These are phyloP conservation scores for Cercophora newfieldiana DNA, from an alignment of 495 filamentous ascomycete species.

Conservation along the genomic window DNA sequence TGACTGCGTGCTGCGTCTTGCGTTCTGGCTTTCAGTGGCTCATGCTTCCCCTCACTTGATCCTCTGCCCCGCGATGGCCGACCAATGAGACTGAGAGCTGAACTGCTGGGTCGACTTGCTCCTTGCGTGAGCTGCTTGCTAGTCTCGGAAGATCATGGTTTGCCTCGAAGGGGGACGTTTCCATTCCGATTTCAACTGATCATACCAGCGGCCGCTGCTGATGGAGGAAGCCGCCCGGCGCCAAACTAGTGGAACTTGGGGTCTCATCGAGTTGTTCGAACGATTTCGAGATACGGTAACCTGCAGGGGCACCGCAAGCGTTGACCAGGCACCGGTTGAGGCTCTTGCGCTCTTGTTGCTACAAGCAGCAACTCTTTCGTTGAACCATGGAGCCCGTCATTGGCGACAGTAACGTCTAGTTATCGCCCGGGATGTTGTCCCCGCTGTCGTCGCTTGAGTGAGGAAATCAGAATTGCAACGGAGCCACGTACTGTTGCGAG, in stretches of 20 bases:
- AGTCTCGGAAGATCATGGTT: neutral
- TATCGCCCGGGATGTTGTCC: neutral
- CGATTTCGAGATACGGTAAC: neutral
- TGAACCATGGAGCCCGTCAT: neutral
- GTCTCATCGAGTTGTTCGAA: neutral
- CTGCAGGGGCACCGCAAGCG: no score
- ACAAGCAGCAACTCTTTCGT: neutral
- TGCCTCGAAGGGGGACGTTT: neutral
- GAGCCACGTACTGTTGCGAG: neutral
- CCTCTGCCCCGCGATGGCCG: neutral
- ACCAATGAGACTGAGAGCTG: neutral
- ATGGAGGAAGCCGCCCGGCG: neutral
- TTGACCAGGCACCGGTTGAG: neutral
- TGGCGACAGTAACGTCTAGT: neutral
- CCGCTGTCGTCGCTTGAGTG: neutral
- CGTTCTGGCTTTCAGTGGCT: neutral
- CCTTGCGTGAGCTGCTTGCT: neutral
- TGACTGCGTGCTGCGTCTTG: neutral
- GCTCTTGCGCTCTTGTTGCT: neutral
- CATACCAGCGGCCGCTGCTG: neutral
- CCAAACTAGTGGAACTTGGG: neutral
- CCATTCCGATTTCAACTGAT: neutral
- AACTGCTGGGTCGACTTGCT: neutral
- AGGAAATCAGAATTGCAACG: neutral
- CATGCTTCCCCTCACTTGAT: neutral